phyloP scores from a whole-genome alignment of 176 grass and related monocot species.

The Oryza brachyantha region DNA sequence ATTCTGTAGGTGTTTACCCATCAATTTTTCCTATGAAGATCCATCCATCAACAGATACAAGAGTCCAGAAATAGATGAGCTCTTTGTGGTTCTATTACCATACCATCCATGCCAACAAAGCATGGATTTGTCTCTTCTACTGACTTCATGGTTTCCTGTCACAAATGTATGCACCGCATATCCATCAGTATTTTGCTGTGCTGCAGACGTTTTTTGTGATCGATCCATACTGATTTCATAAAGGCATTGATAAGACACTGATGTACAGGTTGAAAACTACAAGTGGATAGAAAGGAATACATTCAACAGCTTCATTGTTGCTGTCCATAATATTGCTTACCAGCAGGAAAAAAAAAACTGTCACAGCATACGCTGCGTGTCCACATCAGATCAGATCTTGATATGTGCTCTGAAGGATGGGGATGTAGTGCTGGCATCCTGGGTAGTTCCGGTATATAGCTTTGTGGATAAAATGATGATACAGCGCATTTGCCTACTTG shows the following conservation, averaged over 20 bases:
- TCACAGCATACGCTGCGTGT: too few species aligned
- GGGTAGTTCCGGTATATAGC: too few species aligned
- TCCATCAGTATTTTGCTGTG: neutral
- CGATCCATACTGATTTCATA: too few species aligned
- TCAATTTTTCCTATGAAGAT: neutral
- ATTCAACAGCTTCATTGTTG: too few species aligned
- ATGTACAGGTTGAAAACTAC: too few species aligned
- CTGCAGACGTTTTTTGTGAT: neutral
- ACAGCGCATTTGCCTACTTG: neutral
- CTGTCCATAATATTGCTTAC: too few species aligned
- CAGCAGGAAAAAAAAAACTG: too few species aligned
- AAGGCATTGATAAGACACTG: neutral
- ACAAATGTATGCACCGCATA: too few species aligned
- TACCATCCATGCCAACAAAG: neutral
- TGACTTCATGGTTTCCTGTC: neutral
- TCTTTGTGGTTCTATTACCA: slow-evolving; percentile 11
- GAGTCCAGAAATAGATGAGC: neutral
- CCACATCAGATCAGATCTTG: neutral
- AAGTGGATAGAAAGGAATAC: too few species aligned
- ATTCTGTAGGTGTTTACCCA: slow-evolving; percentile 35
- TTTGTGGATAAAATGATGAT: too few species aligned
- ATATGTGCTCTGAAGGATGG: neutral
- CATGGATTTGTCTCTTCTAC: neutral
- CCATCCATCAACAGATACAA: neutral
- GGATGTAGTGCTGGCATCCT: too few species aligned